Percentiles rank a stretch among this genome's conserved stretches.
phyloP scores from a whole-genome alignment of 2,329 filamentous ascomycete genomes.

The Aspergillus pseudoglaucus region DNA sequence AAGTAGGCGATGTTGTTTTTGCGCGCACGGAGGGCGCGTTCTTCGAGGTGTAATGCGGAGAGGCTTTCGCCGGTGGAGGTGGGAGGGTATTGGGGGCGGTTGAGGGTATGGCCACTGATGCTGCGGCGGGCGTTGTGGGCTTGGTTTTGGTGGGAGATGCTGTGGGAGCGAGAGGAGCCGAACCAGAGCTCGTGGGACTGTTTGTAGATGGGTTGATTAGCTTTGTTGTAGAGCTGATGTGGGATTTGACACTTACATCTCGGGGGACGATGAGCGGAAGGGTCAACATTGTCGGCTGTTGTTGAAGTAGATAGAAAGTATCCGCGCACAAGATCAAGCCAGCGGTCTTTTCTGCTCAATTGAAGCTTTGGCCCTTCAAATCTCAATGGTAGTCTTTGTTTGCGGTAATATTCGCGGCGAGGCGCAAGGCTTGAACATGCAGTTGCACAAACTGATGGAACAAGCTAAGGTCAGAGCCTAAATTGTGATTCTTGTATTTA shows the following conservation, averaged over 20 bases:
- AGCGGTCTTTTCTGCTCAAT: too few relatives aligned
- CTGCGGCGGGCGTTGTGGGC: conserved; percentile 6
- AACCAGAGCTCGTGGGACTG: conserved; percentile 72
- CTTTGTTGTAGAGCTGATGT: neutral
- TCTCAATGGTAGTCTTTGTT: too few relatives aligned
- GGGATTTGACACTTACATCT: conserved; percentile 49
- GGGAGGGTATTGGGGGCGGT: conserved; percentile 20
- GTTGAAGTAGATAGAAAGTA: neutral
- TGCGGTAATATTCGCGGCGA: too few relatives aligned
- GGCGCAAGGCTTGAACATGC: too few relatives aligned
- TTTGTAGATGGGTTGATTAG: conserved; percentile 10
- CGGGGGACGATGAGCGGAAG: conserved; percentile 63
- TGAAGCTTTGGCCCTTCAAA: too few relatives aligned
- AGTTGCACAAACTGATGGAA: too few relatives aligned
- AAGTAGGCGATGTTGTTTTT: conserved; percentile 79
- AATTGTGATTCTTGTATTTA: too few relatives aligned
- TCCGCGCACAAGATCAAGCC: too few relatives aligned
- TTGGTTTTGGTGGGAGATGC: conserved; percentile 18
- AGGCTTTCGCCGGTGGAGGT: conserved; percentile 57
- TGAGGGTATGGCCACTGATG: conserved; percentile 10
- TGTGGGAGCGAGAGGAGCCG: conserved; percentile 52
- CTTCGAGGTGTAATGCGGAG: conserved; percentile 66
- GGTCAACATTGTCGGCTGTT: conserved; percentile 45
- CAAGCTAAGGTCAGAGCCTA: too few relatives aligned
- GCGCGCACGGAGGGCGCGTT: conserved; percentile 67